phyloP scores from a whole-genome alignment of 352 stramenopile species.

The Phytophthora pluvialis region DNA sequence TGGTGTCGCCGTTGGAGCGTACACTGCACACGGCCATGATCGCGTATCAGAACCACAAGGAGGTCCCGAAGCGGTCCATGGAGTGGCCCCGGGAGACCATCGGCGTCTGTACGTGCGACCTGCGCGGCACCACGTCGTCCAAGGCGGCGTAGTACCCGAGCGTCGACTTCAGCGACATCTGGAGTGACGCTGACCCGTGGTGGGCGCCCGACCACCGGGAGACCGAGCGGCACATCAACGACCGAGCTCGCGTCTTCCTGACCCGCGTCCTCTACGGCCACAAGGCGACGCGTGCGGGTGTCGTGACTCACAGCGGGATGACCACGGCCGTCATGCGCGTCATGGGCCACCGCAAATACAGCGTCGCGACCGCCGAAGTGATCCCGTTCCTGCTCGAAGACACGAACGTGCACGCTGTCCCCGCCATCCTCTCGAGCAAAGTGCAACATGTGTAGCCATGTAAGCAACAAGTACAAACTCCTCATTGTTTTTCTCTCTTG shows the following conservation, averaged over 20 bases:
- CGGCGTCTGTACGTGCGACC: slow-evolving; percentile 35
- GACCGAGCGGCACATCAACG: slow-evolving; percentile 32
- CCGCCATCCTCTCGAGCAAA: slow-evolving; percentile 10
- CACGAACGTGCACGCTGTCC: slow-evolving; percentile 9
- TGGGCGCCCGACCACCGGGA: slow-evolving; percentile 31
- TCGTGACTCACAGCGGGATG: slow-evolving; percentile 32
- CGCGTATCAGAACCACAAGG: slow-evolving; percentile 23
- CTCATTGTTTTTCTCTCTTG: background rate
- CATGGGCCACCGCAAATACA: slow-evolving; percentile 25
- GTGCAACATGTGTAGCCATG: background rate
- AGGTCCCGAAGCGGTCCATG: slow-evolving; percentile 32
- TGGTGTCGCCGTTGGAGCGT: slow-evolving; percentile 36
- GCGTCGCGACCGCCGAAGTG: slow-evolving; percentile 19
- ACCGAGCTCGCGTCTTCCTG: slow-evolving; percentile 32
- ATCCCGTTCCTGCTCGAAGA: slow-evolving; percentile 37
- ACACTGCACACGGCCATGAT: slow-evolving; percentile 37
- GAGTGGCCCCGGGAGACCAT: slow-evolving; percentile 38
- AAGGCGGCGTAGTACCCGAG: slow-evolving; percentile 28
- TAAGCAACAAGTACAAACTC: background rate
- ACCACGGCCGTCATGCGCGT: slow-evolving; percentile 25
- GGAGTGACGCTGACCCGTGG: slow-evolving; percentile 37
- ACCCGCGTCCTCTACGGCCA: slow-evolving; percentile 35
- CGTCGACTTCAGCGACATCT: slow-evolving; percentile 33
- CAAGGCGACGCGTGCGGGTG: slow-evolving; percentile 15
- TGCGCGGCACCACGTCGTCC: slow-evolving; percentile 26